Evolutionary conservation across 2,329 filamentous ascomycete species (phyloP).

Genomic region (Beauveria brongniartii): DNA sequence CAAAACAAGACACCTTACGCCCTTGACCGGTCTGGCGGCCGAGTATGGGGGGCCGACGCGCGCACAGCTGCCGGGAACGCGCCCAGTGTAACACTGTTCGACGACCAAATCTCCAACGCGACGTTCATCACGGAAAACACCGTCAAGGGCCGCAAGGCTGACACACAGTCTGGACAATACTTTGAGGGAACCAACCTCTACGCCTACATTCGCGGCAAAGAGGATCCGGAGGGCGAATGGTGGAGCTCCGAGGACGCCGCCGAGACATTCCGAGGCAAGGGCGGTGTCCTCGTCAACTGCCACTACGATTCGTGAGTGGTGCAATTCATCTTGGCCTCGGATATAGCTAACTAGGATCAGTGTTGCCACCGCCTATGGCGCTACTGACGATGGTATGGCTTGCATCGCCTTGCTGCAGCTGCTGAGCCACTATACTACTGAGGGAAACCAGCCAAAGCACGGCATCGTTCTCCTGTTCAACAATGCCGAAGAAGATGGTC

Average conservation of each 20-base stretch:
- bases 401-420: slow-evolving; percentile 82
- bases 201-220: slow-evolving; percentile 77
- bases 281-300: slow-evolving; percentile 85
- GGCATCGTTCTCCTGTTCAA: slow-evolving; percentile 84
- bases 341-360: slow-evolving; percentile 31
- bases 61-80: slow-evolving; percentile 11
- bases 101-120: slow-evolving; percentile 71
- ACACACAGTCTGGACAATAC: slow-evolving; percentile 51
- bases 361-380: slow-evolving; percentile 84
- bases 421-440: slow-evolving; percentile 73
- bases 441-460: slow-evolving; percentile 63
- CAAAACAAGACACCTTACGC: slow-evolving; percentile 46
- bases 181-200: slow-evolving; percentile 92
- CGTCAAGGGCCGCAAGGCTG: slow-evolving; percentile 15
- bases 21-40: slow-evolving; percentile 29
- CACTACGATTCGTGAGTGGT: slow-evolving; percentile 67
- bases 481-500: slow-evolving; percentile 89
- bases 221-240: slow-evolving; percentile 67
- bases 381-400: slow-evolving; percentile 88
- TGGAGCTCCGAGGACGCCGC: slow-evolving; percentile 46
- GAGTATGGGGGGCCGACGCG: slow-evolving; percentile 17
- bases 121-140: slow-evolving; percentile 43
- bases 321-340: background rate
- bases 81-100: slow-evolving; percentile 58
- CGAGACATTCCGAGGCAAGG: slow-evolving; percentile 46